These are phyloP conservation scores for Boechera retrofracta DNA, from an alignment of 345 rosid genomes.

Conservation along the genomic window DNA sequence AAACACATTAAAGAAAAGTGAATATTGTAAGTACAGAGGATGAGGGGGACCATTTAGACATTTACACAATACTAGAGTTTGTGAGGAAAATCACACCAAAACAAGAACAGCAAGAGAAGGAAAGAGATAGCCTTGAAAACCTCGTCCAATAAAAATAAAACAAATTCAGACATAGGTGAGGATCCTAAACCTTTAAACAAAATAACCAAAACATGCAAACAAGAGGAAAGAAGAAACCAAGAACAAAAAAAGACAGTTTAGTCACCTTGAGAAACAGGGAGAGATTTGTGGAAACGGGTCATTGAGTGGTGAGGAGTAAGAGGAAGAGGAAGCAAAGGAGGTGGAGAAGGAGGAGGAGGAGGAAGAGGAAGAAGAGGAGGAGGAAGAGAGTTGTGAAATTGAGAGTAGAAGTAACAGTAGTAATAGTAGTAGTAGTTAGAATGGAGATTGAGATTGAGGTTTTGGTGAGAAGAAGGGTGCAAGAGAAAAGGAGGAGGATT, in stretches of 20 bases:
- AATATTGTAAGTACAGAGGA: constrained; percentile 14
- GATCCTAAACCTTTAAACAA: constrained; percentile 35
- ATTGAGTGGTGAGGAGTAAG: constrained; percentile 61
- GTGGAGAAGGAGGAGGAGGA: constrained; percentile 54
- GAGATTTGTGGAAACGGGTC: constrained; percentile 63
- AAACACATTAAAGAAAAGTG: constrained; percentile 34
- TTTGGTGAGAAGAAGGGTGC: constrained; percentile 30
- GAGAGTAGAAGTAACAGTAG: constrained; percentile 60
- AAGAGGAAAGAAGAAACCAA: constrained; percentile 33
- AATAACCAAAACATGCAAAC: constrained; percentile 43
- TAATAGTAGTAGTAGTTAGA: constrained; percentile 49
- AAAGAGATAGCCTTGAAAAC: constrained; percentile 41
- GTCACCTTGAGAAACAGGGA: constrained; percentile 49
- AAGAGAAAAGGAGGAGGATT: constrained; percentile 45
- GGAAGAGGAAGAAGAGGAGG: constrained; percentile 70
- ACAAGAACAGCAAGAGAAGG: constrained; percentile 8
- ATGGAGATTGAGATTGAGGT: constrained; percentile 32
- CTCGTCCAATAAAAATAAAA: constrained; percentile 29
- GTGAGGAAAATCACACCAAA: constrained; percentile 35
- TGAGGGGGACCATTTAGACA: constrained; percentile 40
- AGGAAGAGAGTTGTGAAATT: constrained; percentile 59
- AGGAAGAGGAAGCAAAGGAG: constrained; percentile 50
- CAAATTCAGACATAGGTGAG: constrained; percentile 12
- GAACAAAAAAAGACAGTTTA: constrained; percentile 36
- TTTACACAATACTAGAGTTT: constrained; percentile 21